phyloP scores from a whole-genome alignment of 345 rosid species.

The Euphorbia lathyris region DNA sequence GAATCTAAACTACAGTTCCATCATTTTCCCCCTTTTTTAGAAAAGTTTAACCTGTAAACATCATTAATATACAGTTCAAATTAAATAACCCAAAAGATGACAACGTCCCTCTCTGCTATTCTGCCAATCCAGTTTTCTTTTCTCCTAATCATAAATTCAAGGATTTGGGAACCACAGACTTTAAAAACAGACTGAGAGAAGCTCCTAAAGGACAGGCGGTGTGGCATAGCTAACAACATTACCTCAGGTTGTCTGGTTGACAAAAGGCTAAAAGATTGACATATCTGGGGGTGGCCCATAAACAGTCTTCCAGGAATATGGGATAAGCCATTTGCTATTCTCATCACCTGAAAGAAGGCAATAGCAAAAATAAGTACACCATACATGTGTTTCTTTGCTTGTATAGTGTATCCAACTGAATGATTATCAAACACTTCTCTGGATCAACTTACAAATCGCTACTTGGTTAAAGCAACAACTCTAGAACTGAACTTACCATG shows the following conservation, averaged over 20 bases:
- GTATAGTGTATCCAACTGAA: neutral
- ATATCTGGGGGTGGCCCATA: constrained; percentile 90
- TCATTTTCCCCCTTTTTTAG: neutral
- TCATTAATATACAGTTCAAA: neutral
- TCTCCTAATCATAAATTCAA: neutral
- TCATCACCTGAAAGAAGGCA: constrained; percentile 48
- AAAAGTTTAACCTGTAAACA: neutral
- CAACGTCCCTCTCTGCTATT: neutral
- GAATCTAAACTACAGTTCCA: neutral
- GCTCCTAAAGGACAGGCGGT: neutral
- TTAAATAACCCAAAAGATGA: neutral
- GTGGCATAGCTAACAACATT: neutral
- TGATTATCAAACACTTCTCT: no score
- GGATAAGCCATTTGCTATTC: constrained; percentile 57
- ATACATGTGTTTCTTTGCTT: neutral
- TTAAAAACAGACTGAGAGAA: neutral
- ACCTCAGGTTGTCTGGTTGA: neutral
- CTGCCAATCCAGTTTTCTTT: neutral
- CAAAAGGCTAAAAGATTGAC: constrained; percentile 55
- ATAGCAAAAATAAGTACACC: neutral
- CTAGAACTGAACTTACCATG: constrained; percentile 41
- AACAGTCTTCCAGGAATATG: constrained; percentile 76
- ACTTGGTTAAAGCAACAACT: neutral
- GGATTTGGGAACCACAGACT: neutral
- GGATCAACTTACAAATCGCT: neutral